phyloP scores from a whole-genome alignment of 106 monocot genomes.

The Dendrobium officinale region DNA sequence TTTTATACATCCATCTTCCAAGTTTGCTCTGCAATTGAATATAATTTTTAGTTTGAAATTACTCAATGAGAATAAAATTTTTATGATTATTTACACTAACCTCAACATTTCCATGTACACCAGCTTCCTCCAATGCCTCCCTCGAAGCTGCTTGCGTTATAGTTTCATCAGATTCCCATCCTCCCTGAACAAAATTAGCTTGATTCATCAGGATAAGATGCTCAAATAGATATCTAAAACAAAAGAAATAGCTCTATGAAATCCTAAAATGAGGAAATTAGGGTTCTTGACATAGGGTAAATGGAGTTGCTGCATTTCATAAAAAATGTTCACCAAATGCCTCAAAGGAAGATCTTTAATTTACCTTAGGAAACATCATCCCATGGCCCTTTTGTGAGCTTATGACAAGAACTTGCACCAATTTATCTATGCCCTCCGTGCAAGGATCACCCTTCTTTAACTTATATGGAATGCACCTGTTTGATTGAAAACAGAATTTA shows the following conservation, averaged over 20 bases:
- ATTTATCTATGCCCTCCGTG: conserved; percentile 15
- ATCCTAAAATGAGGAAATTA: neutral
- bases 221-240: neutral
- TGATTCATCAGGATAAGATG: neutral
- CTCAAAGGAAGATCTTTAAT: neutral
- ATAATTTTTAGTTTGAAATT: neutral
- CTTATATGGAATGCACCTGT: conserved; percentile 68
- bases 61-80: neutral
- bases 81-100: conserved; percentile 5
- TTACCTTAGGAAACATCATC: conserved; percentile 78
- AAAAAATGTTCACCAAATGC: neutral
- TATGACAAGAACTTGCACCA: conserved; percentile 57
- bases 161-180: conserved; percentile 49
- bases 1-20: conserved; percentile 58
- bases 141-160: conserved; percentile 33
- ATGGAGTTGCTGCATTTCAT: neutral
- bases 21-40: conserved; percentile 23
- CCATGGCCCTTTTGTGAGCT: conserved; percentile 59
- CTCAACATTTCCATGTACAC: conserved; percentile 39
- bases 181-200: conserved; percentile 27
- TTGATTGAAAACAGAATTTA: neutral
- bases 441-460: conserved; percentile 12
- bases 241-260: neutral
- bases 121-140: conserved; percentile 60
- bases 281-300: neutral